phyloP scores from a whole-genome alignment of 371 early-diverging fungal species.

The Mucor ambiguus region DNA sequence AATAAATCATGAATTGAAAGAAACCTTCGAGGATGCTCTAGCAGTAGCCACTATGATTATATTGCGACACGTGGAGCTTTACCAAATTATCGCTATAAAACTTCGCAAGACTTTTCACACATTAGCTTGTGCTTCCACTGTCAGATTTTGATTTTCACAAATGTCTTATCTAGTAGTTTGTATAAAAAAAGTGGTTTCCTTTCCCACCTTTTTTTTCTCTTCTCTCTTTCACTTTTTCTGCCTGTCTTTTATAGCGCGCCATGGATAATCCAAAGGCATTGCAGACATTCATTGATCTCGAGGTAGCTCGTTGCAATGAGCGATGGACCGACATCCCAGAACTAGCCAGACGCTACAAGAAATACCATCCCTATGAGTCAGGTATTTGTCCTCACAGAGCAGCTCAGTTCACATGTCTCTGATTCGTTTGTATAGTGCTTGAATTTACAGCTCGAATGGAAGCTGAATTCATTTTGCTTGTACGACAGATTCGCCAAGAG shows the following conservation, averaged over 20 bases:
- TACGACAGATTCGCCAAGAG: slow-evolving; percentile 11
- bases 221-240: not conserved
- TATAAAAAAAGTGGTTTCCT: no score
- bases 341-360: slow-evolving; percentile 65
- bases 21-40: not conserved
- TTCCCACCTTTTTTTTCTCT: not conserved
- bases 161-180: not conserved
- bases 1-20: not conserved
- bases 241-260: not conserved
- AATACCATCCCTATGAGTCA: slow-evolving; percentile 64
- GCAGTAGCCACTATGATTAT: not conserved
- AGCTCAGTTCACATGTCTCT: not conserved
- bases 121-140: slow-evolving; percentile 9
- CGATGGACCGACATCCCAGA: slow-evolving; percentile 60
- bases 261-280: slow-evolving; percentile 32
- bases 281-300: slow-evolving; percentile 51
- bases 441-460: slow-evolving; percentile 27
- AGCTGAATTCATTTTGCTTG: slow-evolving; percentile 19
- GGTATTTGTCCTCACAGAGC: slow-evolving; percentile 36
- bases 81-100: not conserved
- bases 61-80: not conserved
- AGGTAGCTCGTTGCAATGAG: slow-evolving; percentile 60
- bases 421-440: slow-evolving; percentile 11
- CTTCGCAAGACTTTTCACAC: slow-evolving; percentile 4
- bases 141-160: slow-evolving; percentile 3